Evolutionary conservation across 2,329 filamentous ascomycete genomes (phyloP).

Genomic region (Colletotrichum cuscutae): DNA sequence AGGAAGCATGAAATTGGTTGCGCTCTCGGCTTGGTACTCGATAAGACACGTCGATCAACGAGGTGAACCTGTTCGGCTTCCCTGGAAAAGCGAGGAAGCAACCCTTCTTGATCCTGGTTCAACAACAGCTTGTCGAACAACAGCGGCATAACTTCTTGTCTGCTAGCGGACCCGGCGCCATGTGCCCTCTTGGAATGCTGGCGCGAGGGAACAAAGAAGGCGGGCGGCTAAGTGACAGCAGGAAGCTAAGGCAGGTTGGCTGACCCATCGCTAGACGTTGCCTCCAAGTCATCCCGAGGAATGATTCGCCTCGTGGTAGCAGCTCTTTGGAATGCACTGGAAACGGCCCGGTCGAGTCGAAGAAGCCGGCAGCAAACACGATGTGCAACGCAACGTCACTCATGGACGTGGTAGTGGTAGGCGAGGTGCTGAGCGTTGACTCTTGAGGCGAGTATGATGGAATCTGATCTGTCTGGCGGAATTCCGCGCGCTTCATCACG

Average conservation of each 20-base stretch:
- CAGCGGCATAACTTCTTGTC: not conserved
- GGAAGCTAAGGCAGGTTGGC: not conserved
- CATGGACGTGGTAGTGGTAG: not conserved
- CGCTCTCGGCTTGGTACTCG: not conserved
- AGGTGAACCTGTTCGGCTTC: not conserved
- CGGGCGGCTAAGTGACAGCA: constrained; percentile 9
- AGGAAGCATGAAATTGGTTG: not conserved
- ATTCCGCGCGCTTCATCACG: constrained; percentile 6
- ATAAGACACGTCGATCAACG: not conserved
- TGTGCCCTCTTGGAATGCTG: constrained; percentile 3
- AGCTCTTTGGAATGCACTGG: constrained; percentile 17
- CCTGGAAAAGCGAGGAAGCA: not conserved
- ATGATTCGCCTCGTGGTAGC: constrained; percentile 24
- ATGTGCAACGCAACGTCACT: not conserved
- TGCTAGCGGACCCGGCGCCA: not conserved
- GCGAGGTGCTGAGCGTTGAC: not conserved
- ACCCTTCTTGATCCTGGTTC: not conserved
- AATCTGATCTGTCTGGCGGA: not conserved
- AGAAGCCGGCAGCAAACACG: constrained; percentile 7
- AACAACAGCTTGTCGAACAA: not conserved
- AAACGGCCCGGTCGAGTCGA: constrained; percentile 16
- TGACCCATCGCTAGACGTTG: constrained; percentile 17
- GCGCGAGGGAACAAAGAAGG: not conserved
- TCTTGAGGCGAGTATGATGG: not conserved
- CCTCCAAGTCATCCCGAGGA: not conserved